Conservation (phyloP, 495 filamentous ascomycete species). For the Halenospora varia region DNA sequence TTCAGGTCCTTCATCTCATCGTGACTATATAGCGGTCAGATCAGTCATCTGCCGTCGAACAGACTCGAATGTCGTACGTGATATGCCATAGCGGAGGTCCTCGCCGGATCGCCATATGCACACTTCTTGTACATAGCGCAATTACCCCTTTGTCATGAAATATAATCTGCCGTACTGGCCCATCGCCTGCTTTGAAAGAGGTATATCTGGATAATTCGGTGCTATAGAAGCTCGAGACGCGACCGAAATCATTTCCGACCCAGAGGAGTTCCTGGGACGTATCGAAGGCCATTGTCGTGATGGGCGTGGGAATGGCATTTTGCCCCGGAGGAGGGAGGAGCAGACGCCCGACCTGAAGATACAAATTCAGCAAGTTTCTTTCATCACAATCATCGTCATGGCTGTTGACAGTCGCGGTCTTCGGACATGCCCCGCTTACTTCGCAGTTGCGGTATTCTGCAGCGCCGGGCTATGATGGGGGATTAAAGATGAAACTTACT, state of each 20-base stretch:
- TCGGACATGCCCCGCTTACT: too few relatives aligned
- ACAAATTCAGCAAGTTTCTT: slow-evolving; percentile 11
- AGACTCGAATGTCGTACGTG: slow-evolving; percentile 8
- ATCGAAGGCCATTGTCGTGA: slow-evolving; percentile 80
- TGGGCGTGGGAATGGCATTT: slow-evolving; percentile 58
- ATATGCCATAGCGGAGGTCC: slow-evolving; percentile 86
- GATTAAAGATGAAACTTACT: slow-evolving; percentile 32
- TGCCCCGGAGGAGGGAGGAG: slow-evolving; percentile 61
- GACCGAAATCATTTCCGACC: slow-evolving; percentile 81
- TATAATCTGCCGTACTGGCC: slow-evolving; percentile 71
- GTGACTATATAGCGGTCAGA: slow-evolving; percentile 29
- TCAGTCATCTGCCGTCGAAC: not conserved
- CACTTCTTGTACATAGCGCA: slow-evolving; percentile 66
- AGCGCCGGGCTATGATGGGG: slow-evolving; percentile 3
- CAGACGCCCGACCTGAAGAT: slow-evolving; percentile 62
- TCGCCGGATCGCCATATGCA: slow-evolving; percentile 80
- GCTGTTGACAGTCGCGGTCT: too few relatives aligned
- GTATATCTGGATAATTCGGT: slow-evolving; percentile 68
- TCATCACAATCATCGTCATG: not conserved
- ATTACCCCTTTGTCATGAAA: slow-evolving; percentile 86
- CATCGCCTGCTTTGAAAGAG: slow-evolving; percentile 67
- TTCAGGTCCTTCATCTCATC: slow-evolving; percentile 75
- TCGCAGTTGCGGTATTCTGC: not conserved
- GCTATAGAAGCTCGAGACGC: slow-evolving; percentile 80
- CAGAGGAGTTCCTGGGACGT: slow-evolving; percentile 83